A percentile compares a stretch with the other conserved stretches of the same genome.
These are phyloP conservation scores for Fusarium xylarioides DNA, from an alignment of 2,329 filamentous ascomycete species.

Conservation along the genomic window DNA sequence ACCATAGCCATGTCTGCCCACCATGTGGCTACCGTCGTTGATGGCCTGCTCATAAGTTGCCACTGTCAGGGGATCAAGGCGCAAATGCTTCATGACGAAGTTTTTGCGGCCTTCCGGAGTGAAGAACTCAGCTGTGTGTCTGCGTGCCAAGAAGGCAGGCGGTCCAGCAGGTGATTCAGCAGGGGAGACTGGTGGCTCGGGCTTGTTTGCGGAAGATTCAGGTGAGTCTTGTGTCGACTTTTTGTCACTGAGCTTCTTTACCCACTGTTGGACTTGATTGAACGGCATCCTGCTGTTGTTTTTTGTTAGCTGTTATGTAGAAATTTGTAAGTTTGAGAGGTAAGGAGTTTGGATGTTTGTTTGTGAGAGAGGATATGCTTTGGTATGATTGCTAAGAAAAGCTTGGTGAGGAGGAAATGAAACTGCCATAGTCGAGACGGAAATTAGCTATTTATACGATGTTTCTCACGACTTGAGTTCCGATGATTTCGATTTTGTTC, in stretches of 20 bases:
- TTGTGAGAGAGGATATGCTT: neutral
- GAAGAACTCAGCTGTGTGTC: neutral
- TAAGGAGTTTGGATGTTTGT: accelerated
- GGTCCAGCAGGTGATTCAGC: neutral
- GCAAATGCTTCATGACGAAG: neutral
- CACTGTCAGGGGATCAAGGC: accelerated
- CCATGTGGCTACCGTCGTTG: accelerated
- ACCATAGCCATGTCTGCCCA: neutral
- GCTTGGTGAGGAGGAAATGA: neutral
- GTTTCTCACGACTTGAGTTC: accelerated
- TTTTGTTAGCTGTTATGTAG: accelerated
- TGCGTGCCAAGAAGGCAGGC: neutral
- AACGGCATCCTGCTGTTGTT: accelerated
- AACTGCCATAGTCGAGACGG: neutral
- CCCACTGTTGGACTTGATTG: accelerated
- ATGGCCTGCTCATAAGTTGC: neutral
- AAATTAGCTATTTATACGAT: neutral
- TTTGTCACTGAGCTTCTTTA: neutral
- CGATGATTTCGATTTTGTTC: accelerated
- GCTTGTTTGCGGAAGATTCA: accelerated
- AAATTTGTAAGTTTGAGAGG: accelerated
- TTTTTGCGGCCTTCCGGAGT: too few relatives aligned
- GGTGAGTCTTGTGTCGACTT: neutral
- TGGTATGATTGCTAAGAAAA: neutral
- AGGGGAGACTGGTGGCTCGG: accelerated